phyloP scores from a whole-genome alignment of 2,329 filamentous ascomycete genomes.

The Sordariomycetes sp. region DNA sequence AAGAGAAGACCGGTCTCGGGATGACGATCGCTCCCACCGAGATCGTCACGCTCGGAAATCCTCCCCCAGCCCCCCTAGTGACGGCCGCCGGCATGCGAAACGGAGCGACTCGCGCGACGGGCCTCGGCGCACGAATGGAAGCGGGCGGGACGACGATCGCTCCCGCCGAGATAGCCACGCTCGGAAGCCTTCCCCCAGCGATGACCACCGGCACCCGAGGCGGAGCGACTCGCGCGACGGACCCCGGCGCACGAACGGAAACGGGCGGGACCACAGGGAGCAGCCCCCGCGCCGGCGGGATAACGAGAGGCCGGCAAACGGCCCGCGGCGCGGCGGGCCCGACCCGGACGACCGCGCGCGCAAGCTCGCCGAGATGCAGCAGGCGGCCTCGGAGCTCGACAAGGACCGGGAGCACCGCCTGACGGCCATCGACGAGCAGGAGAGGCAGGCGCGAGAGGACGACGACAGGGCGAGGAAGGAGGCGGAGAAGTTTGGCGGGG shows the following conservation, averaged over 20 bases:
- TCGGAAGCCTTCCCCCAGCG: neutral
- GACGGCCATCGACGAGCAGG: slow-evolving; percentile 53
- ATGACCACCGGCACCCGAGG: neutral
- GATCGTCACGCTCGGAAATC: neutral
- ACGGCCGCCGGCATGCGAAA: neutral
- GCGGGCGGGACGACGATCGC: neutral
- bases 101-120: neutral
- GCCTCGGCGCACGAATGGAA: neutral
- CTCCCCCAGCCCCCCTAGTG: neutral
- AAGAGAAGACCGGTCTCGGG: neutral
- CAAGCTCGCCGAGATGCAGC: slow-evolving; percentile 65
- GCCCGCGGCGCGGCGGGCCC: neutral
- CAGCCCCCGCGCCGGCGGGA: neutral
- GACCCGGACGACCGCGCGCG: slow-evolving; percentile 48
- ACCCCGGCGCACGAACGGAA: neutral
- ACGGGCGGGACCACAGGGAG: neutral
- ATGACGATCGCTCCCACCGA: neutral
- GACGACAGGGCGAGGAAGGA: slow-evolving; percentile 53
- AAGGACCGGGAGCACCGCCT: slow-evolving; percentile 58
- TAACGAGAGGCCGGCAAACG: neutral
- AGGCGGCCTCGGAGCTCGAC: slow-evolving; percentile 59
- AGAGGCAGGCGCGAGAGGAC: slow-evolving; percentile 51
- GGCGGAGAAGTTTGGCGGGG: slow-evolving; percentile 51
- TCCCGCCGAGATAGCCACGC: neutral
- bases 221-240: neutral